phyloP scores from a whole-genome alignment of 257 asterid species.

The Gardenia jasminoides region DNA sequence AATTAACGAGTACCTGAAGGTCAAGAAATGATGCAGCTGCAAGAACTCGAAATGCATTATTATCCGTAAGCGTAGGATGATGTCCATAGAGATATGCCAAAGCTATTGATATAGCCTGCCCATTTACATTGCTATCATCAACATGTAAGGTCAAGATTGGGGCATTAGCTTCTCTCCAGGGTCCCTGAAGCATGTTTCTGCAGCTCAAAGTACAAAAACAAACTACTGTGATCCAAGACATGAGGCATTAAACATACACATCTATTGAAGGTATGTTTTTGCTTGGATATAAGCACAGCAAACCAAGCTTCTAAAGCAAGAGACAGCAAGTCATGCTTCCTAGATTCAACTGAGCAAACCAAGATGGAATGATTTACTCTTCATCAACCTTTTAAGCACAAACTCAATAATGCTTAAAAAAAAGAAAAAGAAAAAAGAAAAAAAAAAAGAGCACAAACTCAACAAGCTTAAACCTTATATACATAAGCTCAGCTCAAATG shows the following conservation, averaged over 20 bases:
- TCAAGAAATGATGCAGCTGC: conserved; percentile 99
- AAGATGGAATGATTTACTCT: too few relatives aligned
- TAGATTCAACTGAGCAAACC: too few relatives aligned
- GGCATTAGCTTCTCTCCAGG: conserved; percentile 96
- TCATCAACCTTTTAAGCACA: not conserved
- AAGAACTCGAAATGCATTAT: conserved; percentile 86
- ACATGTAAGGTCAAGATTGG: conserved; percentile 76
- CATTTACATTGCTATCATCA: conserved; percentile 84
- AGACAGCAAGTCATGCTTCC: not conserved
- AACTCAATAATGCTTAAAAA: too few relatives aligned
- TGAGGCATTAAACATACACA: not conserved
- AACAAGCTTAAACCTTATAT: too few relatives aligned
- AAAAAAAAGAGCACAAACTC: not conserved
- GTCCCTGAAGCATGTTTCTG: conserved; percentile 99
- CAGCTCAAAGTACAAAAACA: conserved; percentile 22
- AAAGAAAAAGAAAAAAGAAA: too few relatives aligned
- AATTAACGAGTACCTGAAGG: conserved; percentile 62
- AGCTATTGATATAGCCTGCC: conserved; percentile 77
- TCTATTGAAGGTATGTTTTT: not conserved
- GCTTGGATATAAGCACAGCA: not conserved
- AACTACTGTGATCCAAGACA: not conserved
- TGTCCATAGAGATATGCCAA: conserved; percentile 96
- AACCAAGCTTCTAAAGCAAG: not conserved
- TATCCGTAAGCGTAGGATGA: conserved; percentile 82
- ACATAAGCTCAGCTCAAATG: too few relatives aligned